phyloP scores from a whole-genome alignment of 1,139 yeast species.

The Debaryomyces robertsiae region DNA sequence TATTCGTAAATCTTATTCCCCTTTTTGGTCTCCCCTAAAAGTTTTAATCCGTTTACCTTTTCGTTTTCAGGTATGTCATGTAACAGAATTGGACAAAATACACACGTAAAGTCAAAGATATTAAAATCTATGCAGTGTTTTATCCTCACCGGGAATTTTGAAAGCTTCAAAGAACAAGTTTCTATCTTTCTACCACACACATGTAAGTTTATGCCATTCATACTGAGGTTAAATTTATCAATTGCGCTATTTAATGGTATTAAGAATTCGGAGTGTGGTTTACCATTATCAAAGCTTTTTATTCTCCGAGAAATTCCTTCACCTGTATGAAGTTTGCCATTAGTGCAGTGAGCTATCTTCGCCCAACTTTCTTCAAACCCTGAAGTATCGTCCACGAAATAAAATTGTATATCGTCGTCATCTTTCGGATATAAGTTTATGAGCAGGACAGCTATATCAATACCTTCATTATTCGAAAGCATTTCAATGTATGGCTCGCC shows the following conservation, averaged over 20 bases:
- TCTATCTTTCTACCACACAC: conserved; percentile 28
- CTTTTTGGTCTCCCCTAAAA: conserved; percentile 21
- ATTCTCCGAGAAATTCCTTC: conserved; percentile 24
- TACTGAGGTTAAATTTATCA: neutral
- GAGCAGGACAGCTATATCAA: conserved; percentile 33
- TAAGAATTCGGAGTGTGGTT: neutral
- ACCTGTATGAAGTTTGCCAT: conserved; percentile 37
- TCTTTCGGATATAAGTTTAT: conserved; percentile 46
- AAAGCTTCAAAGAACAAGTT: neutral
- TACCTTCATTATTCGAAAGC: conserved; percentile 45
- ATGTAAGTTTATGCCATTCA: conserved; percentile 24
- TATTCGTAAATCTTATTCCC: conserved; percentile 30
- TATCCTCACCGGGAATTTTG: conserved; percentile 25
- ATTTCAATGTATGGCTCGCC: conserved; percentile 52
- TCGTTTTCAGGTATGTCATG: conserved; percentile 20
- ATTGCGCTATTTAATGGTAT: neutral
- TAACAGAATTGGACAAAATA: conserved; percentile 29
- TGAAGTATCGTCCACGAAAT: conserved; percentile 42
- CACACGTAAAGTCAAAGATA: conserved; percentile 35
- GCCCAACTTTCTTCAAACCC: conserved; percentile 65
- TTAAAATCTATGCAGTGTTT: conserved; percentile 47
- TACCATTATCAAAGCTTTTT: conserved; percentile 3
- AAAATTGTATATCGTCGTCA: conserved; percentile 42
- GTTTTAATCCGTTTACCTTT: conserved; percentile 13
- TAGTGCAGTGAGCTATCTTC: conserved; percentile 34